Evolutionary conservation across 2,329 filamentous ascomycete species (phyloP), one percentile per base, ranked within the genome.

Genomic region (Penicillium sp.): DNA sequence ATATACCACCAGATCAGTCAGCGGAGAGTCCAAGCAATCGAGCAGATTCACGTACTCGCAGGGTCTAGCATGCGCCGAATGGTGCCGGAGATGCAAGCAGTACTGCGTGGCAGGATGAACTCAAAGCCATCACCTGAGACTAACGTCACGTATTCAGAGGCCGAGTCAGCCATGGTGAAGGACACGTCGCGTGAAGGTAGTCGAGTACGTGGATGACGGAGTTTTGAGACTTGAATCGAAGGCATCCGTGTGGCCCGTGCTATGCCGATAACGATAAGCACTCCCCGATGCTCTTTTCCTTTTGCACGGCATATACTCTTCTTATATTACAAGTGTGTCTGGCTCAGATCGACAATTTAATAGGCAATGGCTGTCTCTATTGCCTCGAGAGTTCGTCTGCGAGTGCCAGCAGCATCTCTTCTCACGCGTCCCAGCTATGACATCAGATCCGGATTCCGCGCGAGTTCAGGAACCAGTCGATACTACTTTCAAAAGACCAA

Each of bases 1-100:
- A 56, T 45, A 42, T 25, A 29, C 37, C 29, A 44, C 18, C 10
- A 29, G 42, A n/a, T 8, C 4, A 12, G 24, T 48, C 37, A 54
- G 44, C 32, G 28, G 33, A 29, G 29, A 8, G 44, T 27, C 39
- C 32, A 13, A 33, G 8, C 20, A 8, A 25, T 20, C 28, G 42
- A 44, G 25, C 43, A 12, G 38, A 47, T 54, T 28, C 39, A 47
- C 78, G 39, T 70, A 86, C 83, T 84, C 39, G 75, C 71, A 18
- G 81, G 78, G 58, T 86, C 81, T 40, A 87, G 68, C 77, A 85
- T 85, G 55, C 80, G 77, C 55, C 78, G 78, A 60, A 87, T 81
- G 2, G 81, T 81, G 39, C 77, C 79, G 4, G 81, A 82, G 49
- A 84, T 74, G 60, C 75, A 80, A 33, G 82, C 83, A 4, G 80